Base-by-base conservation (phyloP, 306 rosid genomes). In the Adenanthera pavonina region DNA sequence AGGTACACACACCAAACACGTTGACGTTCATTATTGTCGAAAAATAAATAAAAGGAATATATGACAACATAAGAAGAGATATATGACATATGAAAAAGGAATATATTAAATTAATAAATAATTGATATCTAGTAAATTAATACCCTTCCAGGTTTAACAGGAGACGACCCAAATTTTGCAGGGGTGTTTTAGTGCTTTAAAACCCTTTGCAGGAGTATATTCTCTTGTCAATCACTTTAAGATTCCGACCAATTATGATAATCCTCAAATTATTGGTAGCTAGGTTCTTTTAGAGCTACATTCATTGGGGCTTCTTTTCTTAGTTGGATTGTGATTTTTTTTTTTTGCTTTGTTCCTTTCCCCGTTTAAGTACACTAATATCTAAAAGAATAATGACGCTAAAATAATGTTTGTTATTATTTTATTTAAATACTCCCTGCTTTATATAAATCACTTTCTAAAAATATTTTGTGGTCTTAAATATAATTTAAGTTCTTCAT, bases 21-120 rank as follows among this genome's bases (percentile, higher is more conserved):
- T 19, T 48, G 61, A 82, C 61, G 82, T 76, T 78, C 44, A 51
- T 77, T 83, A 30, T 76, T 11, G 17, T 19, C 68, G 5, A 61
- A 33, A 61, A 61, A 61, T 11, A 34, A 62, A 52, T 52, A 8
- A 66, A 65, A 6, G n/a, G 7, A 14, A 48, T 19, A 14, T 54
- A 4, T 38, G 2, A 38, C 4, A 2, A 2, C 3, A 38, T 38
- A 38, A 38, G 4, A 38, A 38, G 41, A 38, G 41, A 38, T 38
- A n/a, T 38, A 74, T 59, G 78, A 40, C 9, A 54, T n/a, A 56
- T 56, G 11, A 61, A 17, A 60, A 75, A 66, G 43, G 5, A 51
- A 56, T 36, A 11, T 6, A 72, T 77, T 66, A 72, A 82, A 85
- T 78, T 78, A 56, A 60, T 75, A 67, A n/a, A 9, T 72, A 60